Evolutionary conservation across 345 rosid genomes (phyloP).

Genomic region (Arabidopsis thaliana): TAIR10.1 NC_003075.7:15970001-15970500

Average conservation of each 20-base stretch:
- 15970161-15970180: neutral
- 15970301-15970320: constrained; percentile 64
- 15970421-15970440: neutral
- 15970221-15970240: constrained; percentile 61
- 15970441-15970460: neutral
- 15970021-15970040: neutral
- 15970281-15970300: constrained; percentile 65
- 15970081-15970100: neutral
- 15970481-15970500: neutral
- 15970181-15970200: neutral
- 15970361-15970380: constrained; percentile 84
- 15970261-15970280: constrained; percentile 89
- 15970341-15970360: constrained; percentile 77
- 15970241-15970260: constrained; percentile 72
- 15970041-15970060: neutral
- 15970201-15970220: constrained; percentile 56
- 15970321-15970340: constrained; percentile 71
- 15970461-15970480: too few relatives aligned
- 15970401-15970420: constrained; percentile 83
- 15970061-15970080: neutral
- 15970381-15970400: constrained; percentile 92
- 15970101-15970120: neutral
- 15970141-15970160: constrained; percentile 16
- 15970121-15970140: neutral
- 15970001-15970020: neutral